Conservation (phyloP, 2,329 filamentous ascomycete genomes). For the Cadophora luteo-olivacea region DNA sequence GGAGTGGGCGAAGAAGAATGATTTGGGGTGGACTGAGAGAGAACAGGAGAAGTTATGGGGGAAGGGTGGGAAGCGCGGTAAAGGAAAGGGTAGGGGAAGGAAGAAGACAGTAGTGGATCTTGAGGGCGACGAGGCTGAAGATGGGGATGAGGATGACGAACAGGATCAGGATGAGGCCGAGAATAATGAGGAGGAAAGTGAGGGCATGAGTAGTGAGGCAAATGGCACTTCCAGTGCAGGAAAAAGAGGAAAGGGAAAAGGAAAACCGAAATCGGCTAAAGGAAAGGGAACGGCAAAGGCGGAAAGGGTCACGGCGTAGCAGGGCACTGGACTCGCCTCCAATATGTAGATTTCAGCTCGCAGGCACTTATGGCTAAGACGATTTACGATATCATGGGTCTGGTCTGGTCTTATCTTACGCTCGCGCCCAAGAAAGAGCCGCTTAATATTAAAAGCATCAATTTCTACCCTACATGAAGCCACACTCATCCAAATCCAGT, state of each 20-base stretch:
- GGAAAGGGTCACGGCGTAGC: conserved; percentile 16
- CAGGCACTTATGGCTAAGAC: neutral
- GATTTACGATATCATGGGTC: neutral
- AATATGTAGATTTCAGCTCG: neutral
- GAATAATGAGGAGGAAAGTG: conserved; percentile 26
- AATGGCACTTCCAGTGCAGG: conserved; percentile 14
- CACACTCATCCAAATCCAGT: too few relatives aligned
- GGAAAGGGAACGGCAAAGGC: conserved; percentile 19
- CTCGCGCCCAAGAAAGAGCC: too few relatives aligned
- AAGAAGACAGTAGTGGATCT: conserved; percentile 18
- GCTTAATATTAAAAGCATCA: too few relatives aligned
- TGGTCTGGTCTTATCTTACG: too few relatives aligned
- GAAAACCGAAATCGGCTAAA: conserved; percentile 24
- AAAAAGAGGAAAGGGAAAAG: conserved; percentile 21
- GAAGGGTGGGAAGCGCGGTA: conserved; percentile 30
- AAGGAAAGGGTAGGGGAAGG: conserved; percentile 16
- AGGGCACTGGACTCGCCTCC: neutral
- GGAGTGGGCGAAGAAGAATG: conserved; percentile 44
- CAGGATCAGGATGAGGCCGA: conserved; percentile 14
- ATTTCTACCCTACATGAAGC: too few relatives aligned
- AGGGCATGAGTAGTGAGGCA: conserved; percentile 24
- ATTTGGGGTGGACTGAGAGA: conserved; percentile 41
- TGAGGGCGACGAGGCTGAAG: conserved; percentile 5
- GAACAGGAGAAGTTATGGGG: conserved; percentile 34
- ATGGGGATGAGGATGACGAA: conserved; percentile 16